These are phyloP conservation scores for Hordeum marinum DNA, from an alignment of 176 grass and related monocot species.

Conservation along the genomic window DNA sequence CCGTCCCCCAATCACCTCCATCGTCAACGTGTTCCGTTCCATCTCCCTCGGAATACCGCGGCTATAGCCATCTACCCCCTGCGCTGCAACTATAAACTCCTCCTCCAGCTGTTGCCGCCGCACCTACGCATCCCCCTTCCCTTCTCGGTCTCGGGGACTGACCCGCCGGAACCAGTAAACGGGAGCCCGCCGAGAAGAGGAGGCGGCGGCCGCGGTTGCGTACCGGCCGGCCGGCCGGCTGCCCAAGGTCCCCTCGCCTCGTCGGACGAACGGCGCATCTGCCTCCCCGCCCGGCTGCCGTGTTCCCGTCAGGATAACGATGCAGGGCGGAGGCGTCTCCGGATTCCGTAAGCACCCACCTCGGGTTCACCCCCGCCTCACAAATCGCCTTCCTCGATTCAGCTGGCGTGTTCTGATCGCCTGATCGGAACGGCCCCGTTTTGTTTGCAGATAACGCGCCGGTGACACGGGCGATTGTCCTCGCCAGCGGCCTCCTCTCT, in stretches of 20 bases:
- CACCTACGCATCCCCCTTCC: not conserved
- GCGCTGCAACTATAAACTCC: not conserved
- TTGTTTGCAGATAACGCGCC: constrained; percentile 67
- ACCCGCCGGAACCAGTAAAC: not conserved
- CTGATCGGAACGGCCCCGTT: constrained; percentile 22
- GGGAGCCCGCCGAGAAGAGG: not conserved
- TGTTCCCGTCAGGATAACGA: constrained; percentile 9
- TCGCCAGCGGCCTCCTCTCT: constrained; percentile 55
- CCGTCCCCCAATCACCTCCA: not conserved
- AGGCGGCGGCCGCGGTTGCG: not conserved
- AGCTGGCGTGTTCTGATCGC: not conserved
- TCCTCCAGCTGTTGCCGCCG: constrained; percentile 1
- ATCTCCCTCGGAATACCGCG: not conserved
- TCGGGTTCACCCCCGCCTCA: not conserved
- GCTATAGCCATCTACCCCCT: not conserved
- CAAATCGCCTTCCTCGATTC: not conserved
- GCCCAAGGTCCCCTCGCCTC: not conserved
- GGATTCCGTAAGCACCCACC: constrained; percentile 65
- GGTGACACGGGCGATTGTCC: constrained; percentile 50
- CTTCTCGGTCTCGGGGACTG: not conserved
- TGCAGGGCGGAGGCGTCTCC: constrained; percentile 71
- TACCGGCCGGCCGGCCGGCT: not conserved
- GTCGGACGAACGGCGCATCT: not conserved
- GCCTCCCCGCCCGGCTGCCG: not conserved
- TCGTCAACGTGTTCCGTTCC: constrained; percentile 8